Conservation (phyloP, 208 protist species). For the Crithidia thermophila region DNA sequence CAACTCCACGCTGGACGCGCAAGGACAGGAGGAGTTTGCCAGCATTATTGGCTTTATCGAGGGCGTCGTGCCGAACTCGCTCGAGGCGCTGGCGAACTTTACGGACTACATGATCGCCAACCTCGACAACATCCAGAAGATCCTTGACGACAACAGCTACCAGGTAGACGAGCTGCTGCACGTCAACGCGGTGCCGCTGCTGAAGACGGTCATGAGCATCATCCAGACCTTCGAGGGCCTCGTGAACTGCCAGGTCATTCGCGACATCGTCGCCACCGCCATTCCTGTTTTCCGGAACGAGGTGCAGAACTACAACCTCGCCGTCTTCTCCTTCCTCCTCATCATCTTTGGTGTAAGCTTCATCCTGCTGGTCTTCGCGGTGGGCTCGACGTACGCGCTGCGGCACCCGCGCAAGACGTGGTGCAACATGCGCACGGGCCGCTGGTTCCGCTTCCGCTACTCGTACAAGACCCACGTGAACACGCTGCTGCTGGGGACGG, state of each 20-base stretch:
- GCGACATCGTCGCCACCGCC: slow-evolving; percentile 27
- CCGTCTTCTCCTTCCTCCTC: slow-evolving; percentile 32
- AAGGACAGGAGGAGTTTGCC: slow-evolving; percentile 23
- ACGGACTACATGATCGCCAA: slow-evolving; percentile 31
- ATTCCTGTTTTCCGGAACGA: slow-evolving; percentile 26
- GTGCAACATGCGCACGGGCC: slow-evolving; percentile 38
- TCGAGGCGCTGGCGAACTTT: slow-evolving; percentile 37
- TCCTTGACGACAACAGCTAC: slow-evolving; percentile 13
- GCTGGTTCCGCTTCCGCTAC: slow-evolving; percentile 53
- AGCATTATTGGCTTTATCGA: slow-evolving; percentile 18
- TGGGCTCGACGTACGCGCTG: slow-evolving; percentile 15
- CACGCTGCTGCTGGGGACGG: slow-evolving; percentile 7
- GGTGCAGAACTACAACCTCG: slow-evolving; percentile 33
- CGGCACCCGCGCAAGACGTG: slow-evolving; percentile 32
- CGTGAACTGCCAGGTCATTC: slow-evolving; percentile 39
- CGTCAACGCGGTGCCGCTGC: slow-evolving; percentile 23
- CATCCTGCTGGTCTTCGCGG: slow-evolving; percentile 9
- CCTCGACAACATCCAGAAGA: slow-evolving; percentile 23
- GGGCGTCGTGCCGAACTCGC: slow-evolving; percentile 14
- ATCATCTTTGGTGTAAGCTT: slow-evolving; percentile 35
- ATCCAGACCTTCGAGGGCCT: slow-evolving; percentile 28
- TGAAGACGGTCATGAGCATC: slow-evolving; percentile 17
- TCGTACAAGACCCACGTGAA: slow-evolving; percentile 33
- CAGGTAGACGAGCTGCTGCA: slow-evolving; percentile 14
- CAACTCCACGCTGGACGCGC: slow-evolving; percentile 18